Conservation (phyloP, 1,284 basidiomycete species). For the Fomitopsis schrenkii region DNA sequence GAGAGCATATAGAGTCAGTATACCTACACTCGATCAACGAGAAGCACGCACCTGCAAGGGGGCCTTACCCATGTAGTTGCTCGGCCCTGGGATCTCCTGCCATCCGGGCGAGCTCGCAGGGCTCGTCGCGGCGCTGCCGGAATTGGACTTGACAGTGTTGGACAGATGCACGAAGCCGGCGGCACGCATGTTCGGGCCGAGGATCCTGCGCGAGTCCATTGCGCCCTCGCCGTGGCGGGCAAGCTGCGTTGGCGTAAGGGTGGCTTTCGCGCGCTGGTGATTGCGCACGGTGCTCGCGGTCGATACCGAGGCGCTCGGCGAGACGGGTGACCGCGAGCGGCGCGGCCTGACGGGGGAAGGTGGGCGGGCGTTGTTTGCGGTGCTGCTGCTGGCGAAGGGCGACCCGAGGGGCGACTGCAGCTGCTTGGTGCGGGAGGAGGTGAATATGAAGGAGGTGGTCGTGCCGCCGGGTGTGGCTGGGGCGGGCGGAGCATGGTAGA, state of each 20-base stretch:
- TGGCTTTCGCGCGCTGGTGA: slow-evolving; percentile 9
- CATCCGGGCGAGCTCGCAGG: slow-evolving; percentile 2
- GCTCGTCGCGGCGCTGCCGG: neutral
- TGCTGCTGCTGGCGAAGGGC: slow-evolving; percentile 8
- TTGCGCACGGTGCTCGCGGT: slow-evolving; percentile 13
- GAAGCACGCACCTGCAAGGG: neutral
- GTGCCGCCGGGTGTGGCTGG: slow-evolving; percentile 51
- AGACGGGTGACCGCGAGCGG: slow-evolving; percentile 21
- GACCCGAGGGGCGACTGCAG: slow-evolving; percentile 12
- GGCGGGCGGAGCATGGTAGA: slow-evolving; percentile 38
- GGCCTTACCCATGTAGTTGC: neutral
- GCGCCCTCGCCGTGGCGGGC: slow-evolving; percentile 26
- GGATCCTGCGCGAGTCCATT: slow-evolving; percentile 24
- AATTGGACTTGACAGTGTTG: slow-evolving; percentile 8
- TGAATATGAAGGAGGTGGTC: slow-evolving; percentile 26
- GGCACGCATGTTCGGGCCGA: slow-evolving; percentile 29
- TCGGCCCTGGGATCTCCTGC: neutral
- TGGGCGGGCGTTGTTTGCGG: slow-evolving; percentile 15
- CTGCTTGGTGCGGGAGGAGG: slow-evolving; percentile 24
- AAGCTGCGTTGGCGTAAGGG: slow-evolving; percentile 21
- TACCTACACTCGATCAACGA: neutral
- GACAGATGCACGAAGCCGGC: slow-evolving; percentile 28
- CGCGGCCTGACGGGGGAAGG: slow-evolving; percentile 13
- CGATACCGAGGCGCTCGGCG: slow-evolving; percentile 22
- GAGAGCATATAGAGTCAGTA: neutral